A percentile compares a stretch with the other conserved stretches of the same genome.
These are phyloP conservation scores for Metschnikowia shivogae DNA, from an alignment of 805 yeast genomes.

Conservation along the genomic window DNA sequence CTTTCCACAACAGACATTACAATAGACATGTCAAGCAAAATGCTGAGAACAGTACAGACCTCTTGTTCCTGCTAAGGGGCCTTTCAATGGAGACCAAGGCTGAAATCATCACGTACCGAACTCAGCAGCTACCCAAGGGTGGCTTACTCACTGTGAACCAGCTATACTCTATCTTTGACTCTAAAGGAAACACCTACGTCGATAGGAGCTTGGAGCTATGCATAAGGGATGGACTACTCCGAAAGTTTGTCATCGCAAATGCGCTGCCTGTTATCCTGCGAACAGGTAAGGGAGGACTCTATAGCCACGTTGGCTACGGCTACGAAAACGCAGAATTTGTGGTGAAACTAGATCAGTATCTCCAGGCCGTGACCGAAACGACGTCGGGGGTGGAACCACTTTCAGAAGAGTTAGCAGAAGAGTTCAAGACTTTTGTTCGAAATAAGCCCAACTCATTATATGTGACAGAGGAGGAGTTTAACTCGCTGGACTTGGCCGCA, in stretches of 20 bases:
- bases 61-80: constrained; percentile 33
- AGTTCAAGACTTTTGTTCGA: constrained; percentile 21
- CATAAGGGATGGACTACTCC: constrained; percentile 33
- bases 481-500: constrained; percentile 23
- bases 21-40: constrained; percentile 11
- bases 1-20: constrained; percentile 24
- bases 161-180: constrained; percentile 44
- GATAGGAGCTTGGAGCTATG: constrained; percentile 42
- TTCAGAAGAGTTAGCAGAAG: constrained; percentile 13
- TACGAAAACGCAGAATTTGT: constrained; percentile 40
- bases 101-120: constrained; percentile 33
- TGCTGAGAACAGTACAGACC: constrained; percentile 20
- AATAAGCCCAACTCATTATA: constrained; percentile 27
- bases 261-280: constrained; percentile 44
- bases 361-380: constrained; percentile 16
- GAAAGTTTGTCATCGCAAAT: constrained; percentile 39
- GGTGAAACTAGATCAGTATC: constrained; percentile 24
- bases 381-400: constrained; percentile 11
- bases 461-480: constrained; percentile 22
- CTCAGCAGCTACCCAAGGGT: constrained; percentile 29
- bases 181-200: constrained; percentile 45
- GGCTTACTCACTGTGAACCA: constrained; percentile 44
- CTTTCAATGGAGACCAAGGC: constrained; percentile 32
- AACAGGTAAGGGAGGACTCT: constrained; percentile 23
- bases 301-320: constrained; percentile 33